Evolutionary conservation across 2,329 filamentous ascomycete genomes (phyloP), one percentile per base, ranked within the genome.

Genomic region (Penicillium sp.): DNA sequence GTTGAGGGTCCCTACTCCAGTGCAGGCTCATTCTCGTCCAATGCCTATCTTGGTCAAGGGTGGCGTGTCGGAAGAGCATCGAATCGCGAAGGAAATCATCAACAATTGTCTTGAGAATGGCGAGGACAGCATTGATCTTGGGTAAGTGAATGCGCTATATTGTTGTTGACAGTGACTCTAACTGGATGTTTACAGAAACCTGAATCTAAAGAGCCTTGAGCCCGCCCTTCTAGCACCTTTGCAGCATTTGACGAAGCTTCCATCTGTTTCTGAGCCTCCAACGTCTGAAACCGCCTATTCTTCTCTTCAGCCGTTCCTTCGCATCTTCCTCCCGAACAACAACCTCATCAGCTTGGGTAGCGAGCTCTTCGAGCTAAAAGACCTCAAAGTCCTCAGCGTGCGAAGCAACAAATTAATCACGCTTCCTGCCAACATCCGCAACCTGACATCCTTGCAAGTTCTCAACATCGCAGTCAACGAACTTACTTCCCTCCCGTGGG

Each of bases 401-500:
- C 74, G 76, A 2, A 72, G 74, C 46, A 79, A 79, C 63, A 70
- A 75, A 43, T 64, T 79, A 6, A 67, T 63, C 0, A 67, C 71
- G 23, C 67, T 79, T 21, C 75, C 75, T 1, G 57, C 69, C 9
- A 66, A 70, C 0, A 76, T 79, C 33, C 60, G 70, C 43, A 72
- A 67, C 45, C 59, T 79, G 47, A 71, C 63, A 8, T 69, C 69
- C 42, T 63, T 79, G 38, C 69, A 74, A 61, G 71, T 74, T 24
- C 59, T 79, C n/a, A 79, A 78, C 34, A 56, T 79, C 23, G 70
- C 74, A 2, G 70, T 72, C 28, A 79, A 79, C 53, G 63, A 70
- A 28, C 63, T 79, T 9, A 56, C 63, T 10, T 67, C 66, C 42
- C 68, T 79, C 2, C 77, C 77, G 0, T 77, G 73, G 68, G 76